Base-by-base conservation (phyloP, 2,329 filamentous ascomycete species). In the Colletotrichum acutatum region DNA sequence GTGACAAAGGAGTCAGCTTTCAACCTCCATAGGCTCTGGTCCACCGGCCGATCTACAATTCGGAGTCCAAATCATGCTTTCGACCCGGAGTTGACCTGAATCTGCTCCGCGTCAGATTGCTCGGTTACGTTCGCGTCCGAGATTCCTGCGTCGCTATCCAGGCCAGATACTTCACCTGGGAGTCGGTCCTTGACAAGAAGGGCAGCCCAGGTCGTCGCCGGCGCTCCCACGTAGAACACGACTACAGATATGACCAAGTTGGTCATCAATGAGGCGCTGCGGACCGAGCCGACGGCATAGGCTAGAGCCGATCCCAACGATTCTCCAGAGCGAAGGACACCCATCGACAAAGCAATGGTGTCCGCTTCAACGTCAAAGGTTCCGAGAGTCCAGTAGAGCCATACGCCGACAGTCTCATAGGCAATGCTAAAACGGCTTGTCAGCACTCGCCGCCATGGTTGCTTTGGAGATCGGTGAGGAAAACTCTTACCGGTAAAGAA, bases 361-460 rank as follows among this genome's bases (percentile, higher is more conserved):
- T 87, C 85, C 7, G 88, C 78, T 49, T 88, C 86, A 66, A 86
- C 81, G 68, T 86, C 86, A 77, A 87, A 88, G 3, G 85, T 82
- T 4, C 85, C 87, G 0, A 88, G 80, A 14, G 87, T 77, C 85
- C 85, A 88, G 78, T 87, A 88, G 0, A 86, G 83, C 71, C 86
- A 87, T 0, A 71, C 63, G 0, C 68, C 63, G 6, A 71, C 49
- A 14, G 57, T 71, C 34, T 71, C 68, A 24, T 67, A 71, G 0
- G 64, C 68, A 37, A 71, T 71, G 1, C 68, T 71, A 5, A 22
- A 1, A 7, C 1, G 16, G 3, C 16, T 6, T 32, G 9, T 71
- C 2, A 71, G 63, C 14, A 34, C n/a, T 3, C 8, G 5, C 5
- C 5, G 1, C 1, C 1, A 8, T 26, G 79, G 87, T 86, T 75